These are phyloP conservation scores for Metschnikowia cerradonensis DNA, from an alignment of 805 yeast species.

Conservation along the genomic window DNA sequence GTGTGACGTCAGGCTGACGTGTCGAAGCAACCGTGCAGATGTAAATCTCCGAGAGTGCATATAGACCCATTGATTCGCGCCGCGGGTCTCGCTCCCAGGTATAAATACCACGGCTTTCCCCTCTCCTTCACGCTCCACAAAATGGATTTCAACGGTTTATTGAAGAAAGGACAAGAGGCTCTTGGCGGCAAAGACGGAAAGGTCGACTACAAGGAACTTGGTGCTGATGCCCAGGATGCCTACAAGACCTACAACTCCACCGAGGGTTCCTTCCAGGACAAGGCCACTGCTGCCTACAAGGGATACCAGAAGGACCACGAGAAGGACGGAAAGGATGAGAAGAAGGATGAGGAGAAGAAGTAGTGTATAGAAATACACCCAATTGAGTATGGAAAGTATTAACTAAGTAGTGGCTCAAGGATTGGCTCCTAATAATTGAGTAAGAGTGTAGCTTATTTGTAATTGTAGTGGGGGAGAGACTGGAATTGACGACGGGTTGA, in stretches of 20 bases:
- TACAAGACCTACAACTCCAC: slow-evolving; percentile 29
- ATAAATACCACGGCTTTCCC: background rate
- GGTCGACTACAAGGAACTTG: slow-evolving; percentile 20
- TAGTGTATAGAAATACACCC: background rate
- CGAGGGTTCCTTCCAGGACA: slow-evolving; percentile 26
- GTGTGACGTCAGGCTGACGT: slow-evolving; percentile 1
- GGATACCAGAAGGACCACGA: slow-evolving; percentile 25
- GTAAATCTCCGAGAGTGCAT: background rate
- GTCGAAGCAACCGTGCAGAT: slow-evolving; percentile 1
- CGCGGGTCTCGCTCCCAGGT: background rate
- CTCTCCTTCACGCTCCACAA: background rate
- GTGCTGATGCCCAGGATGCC: slow-evolving; percentile 35
- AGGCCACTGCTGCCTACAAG: slow-evolving; percentile 35
- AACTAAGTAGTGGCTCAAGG: background rate
- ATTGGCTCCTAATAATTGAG: no score
- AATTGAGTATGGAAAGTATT: no score
- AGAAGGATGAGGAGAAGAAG: background rate
- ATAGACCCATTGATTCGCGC: background rate
- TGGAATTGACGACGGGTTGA: no score
- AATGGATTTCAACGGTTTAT: slow-evolving; percentile 31
- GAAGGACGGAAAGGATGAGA: background rate
- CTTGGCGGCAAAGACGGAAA: slow-evolving; percentile 24
- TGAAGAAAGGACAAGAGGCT: slow-evolving; percentile 31
- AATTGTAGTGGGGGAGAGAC: no score
- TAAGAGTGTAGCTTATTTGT: no score